Percentiles rank a stretch among this genome's conserved stretches.
Conservation (phyloP, 352 stramenopile genomes). For the Phytophthora parvispora region DNA sequence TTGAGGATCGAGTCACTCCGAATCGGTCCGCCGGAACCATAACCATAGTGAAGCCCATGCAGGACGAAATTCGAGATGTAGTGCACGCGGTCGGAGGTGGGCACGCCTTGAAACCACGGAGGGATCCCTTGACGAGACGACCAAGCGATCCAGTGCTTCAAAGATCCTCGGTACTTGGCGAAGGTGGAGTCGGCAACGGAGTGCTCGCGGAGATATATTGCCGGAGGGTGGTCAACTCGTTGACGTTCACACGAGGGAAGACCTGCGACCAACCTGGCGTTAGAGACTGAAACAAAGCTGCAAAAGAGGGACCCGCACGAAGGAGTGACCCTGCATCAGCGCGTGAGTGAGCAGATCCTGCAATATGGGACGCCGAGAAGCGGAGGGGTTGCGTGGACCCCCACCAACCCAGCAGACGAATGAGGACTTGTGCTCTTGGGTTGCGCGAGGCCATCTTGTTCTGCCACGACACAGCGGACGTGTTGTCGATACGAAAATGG, state of each 20-base stretch:
- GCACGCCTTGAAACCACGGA: background rate
- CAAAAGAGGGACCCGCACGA: too few species aligned
- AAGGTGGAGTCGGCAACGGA: background rate
- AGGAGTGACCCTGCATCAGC: background rate
- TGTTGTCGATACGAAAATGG: slow-evolving; percentile 14
- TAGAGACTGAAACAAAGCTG: too few species aligned
- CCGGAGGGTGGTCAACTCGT: too few species aligned
- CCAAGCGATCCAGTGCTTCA: background rate
- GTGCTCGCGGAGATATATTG: slow-evolving; percentile 5
- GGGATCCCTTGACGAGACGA: background rate
- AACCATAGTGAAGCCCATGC: too few species aligned
- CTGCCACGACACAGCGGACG: background rate
- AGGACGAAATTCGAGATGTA: too few species aligned
- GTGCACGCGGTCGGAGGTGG: too few species aligned
- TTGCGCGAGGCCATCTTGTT: slow-evolving; percentile 7
- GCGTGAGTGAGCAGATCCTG: too few species aligned
- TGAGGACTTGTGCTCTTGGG: slow-evolving; percentile 2
- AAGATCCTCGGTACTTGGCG: background rate
- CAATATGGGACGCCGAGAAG: slow-evolving; percentile 11
- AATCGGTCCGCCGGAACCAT: too few species aligned
- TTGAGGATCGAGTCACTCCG: too few species aligned
- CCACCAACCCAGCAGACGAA: background rate
- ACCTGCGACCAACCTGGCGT: background rate
- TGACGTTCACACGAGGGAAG: too few species aligned
- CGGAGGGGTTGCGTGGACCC: background rate